These are phyloP conservation scores for Curvularia hawaiiensis DNA, from an alignment of 2,329 filamentous ascomycete species.

Conservation along the genomic window DNA sequence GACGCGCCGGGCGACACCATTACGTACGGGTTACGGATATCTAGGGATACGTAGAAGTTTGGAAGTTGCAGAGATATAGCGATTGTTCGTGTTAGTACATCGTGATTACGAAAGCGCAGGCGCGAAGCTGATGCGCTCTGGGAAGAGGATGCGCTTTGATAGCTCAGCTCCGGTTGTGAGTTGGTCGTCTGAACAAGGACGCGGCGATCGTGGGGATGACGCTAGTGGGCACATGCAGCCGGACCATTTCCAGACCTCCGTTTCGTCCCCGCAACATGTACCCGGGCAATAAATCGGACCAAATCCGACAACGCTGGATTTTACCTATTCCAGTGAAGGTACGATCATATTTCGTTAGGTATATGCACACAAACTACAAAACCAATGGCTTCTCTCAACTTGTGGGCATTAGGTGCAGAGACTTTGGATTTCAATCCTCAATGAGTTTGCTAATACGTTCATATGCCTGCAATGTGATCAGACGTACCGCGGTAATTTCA, in stretches of 20 bases:
- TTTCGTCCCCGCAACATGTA: constrained; percentile 3
- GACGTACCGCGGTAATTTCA: not conserved
- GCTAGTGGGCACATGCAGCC: constrained; percentile 11
- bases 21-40: constrained; percentile 16
- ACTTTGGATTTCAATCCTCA: not conserved
- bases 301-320: not conserved
- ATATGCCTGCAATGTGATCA: not conserved
- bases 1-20: constrained; percentile 35
- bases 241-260: constrained; percentile 8
- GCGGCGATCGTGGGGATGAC: constrained; percentile 12
- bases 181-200: constrained; percentile 9
- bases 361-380: too few species aligned
- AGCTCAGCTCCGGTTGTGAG: constrained; percentile 3
- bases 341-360: not conserved
- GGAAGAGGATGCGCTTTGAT: not conserved
- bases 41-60: constrained; percentile 11
- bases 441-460: not conserved
- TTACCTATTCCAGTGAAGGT: not conserved
- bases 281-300: not conserved
- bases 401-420: not conserved
- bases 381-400: not conserved
- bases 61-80: not conserved
- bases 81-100: constrained; percentile 7
- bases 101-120: not conserved
- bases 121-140: not conserved